A percentile compares a stretch with the other conserved stretches of the same genome.
Conservation (phyloP, 192 early-diverging fungal genomes). For the Pilobolus umbonatus region DNA sequence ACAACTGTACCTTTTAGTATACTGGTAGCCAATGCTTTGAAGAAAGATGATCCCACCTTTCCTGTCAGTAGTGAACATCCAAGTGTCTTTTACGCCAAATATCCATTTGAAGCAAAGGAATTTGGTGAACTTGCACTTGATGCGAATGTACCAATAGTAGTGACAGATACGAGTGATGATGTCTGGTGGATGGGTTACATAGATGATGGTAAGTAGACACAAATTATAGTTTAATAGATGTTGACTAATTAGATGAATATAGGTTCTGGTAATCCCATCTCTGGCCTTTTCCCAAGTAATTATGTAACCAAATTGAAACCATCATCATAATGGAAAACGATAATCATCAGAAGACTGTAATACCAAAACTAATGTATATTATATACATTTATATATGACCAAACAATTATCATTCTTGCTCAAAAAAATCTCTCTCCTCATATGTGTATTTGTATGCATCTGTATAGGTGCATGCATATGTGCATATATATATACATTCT, state of each 20-base stretch:
- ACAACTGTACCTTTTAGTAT: constrained; percentile 6
- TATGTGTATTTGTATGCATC: no score
- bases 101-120: constrained; percentile 67
- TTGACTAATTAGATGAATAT: not conserved
- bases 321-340: no score
- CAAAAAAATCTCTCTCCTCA: no score
- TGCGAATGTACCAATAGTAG: constrained; percentile 62
- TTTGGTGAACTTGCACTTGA: constrained; percentile 66
- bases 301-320: constrained; percentile 49
- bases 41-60: not conserved
- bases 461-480: no score
- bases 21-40: constrained; percentile 5
- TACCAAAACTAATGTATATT: no score
- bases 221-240: not conserved
- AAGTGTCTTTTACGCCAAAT: constrained; percentile 62
- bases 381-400: no score
- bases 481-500: no score
- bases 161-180: constrained; percentile 72
- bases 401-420: no score
- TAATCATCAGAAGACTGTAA: no score
- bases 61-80: constrained; percentile 21
- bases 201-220: constrained; percentile 44
- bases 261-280: constrained; percentile 40
- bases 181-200: constrained; percentile 81
- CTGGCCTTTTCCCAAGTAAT: constrained; percentile 75